Percentiles rank a stretch among this genome's conserved stretches.
Conservation (phyloP, 495 filamentous ascomycete species). For the Tuber umbilicatum region DNA sequence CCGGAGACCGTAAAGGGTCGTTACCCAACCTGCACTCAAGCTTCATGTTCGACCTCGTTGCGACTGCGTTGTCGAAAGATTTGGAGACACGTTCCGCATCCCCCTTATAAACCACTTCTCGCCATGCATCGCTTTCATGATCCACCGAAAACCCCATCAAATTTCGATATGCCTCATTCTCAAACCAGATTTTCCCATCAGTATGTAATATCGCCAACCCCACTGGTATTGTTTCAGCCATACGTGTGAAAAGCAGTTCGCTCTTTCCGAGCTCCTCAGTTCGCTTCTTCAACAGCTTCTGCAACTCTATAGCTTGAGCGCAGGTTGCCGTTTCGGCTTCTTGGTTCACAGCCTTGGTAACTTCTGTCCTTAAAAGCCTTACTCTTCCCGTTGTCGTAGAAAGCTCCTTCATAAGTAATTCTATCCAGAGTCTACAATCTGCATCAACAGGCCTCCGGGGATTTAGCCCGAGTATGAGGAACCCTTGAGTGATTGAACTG, state of each 20-base stretch:
- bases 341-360: constrained; percentile 27
- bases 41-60: constrained; percentile 12
- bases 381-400: constrained; percentile 28
- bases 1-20: constrained; percentile 19
- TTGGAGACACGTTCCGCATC: constrained; percentile 23
- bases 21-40: constrained; percentile 21
- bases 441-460: constrained; percentile 33
- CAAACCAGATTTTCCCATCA: constrained; percentile 21
- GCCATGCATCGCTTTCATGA: constrained; percentile 20
- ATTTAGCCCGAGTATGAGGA: constrained; percentile 38
- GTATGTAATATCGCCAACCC: constrained; percentile 22
- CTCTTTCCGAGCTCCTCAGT: constrained; percentile 34
- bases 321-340: constrained; percentile 22
- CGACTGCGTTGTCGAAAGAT: constrained; percentile 20
- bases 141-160: constrained; percentile 13
- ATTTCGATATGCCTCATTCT: constrained; percentile 28
- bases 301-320: constrained; percentile 24
- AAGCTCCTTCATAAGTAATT: constrained; percentile 36
- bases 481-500: constrained; percentile 28
- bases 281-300: constrained; percentile 24
- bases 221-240: constrained; percentile 34
- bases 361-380: constrained; percentile 25
- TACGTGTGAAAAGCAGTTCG: constrained; percentile 34
- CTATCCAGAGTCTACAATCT: constrained; percentile 33
- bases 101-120: constrained; percentile 20